Base-by-base conservation (phyloP, 805 yeast genomes). In the Nadsonia fulvescens region DNA sequence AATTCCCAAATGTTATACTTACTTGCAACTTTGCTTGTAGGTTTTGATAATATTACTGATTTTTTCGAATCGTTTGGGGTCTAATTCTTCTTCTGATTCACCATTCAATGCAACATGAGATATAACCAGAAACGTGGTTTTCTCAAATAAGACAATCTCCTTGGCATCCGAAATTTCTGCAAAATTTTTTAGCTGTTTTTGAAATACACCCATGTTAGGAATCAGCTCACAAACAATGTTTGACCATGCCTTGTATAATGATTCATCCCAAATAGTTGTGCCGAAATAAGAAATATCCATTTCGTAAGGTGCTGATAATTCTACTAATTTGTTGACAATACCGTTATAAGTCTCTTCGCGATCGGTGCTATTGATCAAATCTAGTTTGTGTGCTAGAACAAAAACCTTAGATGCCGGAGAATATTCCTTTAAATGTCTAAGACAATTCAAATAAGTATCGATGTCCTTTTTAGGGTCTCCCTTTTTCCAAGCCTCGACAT, bases 241-340 rank as follows among this genome's bases (percentile, higher is more conserved):
- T 3, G 93, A 78, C 98, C 98, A 89, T 1, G 98, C 98, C 47
- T 77, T 83, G 48, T 86, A 89, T 32, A 86, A 56, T 42, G 86
- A 70, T 48, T 86, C 96, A 52, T 86, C 95, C 96, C 96, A 86
- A 31, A 86, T 86, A 1, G 93, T 78, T 0, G 96, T 89, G 5
- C 94, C 86, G 45, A 82, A 86, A 2, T 95, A 95, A 9, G 67
- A 64, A 23, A 81, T 55, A 23, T 66, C 56, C 51, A 81, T 79
- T 2, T 66, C 62, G 41, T 53, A 71, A 11, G 79, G 78, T 28
- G 66, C 58, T 3, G 92, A 73, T 9, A 78, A 74, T 25, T 67
- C 70, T 37, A 71, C 74, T 33, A 89, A 53, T 40, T 75, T 77
- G 27, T 66, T 70, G 76, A 81, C 75, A 75, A 86, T 81, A 12